Conservation (phyloP, 495 filamentous ascomycete species). For the Aspergillus leporis region DNA sequence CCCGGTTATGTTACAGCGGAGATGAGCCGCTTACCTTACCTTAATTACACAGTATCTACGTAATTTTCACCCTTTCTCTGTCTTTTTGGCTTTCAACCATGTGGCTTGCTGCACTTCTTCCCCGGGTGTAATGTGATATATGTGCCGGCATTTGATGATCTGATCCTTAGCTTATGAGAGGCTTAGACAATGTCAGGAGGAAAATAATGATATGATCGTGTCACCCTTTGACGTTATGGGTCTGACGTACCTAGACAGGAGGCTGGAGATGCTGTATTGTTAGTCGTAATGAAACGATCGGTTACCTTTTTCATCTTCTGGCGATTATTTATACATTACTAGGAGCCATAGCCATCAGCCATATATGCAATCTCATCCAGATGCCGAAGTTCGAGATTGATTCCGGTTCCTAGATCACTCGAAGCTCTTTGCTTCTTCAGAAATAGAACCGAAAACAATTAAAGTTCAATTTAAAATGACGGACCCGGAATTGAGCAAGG, state of each 20-base stretch:
- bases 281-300: neutral
- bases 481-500: neutral
- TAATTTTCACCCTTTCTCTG: neutral
- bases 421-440: constrained; percentile 7
- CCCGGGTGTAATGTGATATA: neutral
- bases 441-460: neutral
- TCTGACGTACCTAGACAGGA: neutral
- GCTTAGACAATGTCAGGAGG: neutral
- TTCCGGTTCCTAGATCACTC: constrained; percentile 6
- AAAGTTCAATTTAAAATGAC: neutral
- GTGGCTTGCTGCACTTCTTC: neutral
- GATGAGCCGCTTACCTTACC: constrained; percentile 1
- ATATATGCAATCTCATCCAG: neutral
- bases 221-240: neutral
- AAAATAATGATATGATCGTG: neutral
- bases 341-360: neutral
- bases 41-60: neutral
- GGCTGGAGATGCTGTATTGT: neutral
- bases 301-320: neutral
- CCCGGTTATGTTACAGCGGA: constrained; percentile 11
- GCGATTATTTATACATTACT: constrained; percentile 17
- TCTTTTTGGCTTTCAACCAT: constrained; percentile 1
- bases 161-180: neutral
- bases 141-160: constrained; percentile 1
- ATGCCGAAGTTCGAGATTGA: neutral